Base-by-base conservation (phyloP, 805 yeast genomes). In the Starmerella bombi region DNA sequence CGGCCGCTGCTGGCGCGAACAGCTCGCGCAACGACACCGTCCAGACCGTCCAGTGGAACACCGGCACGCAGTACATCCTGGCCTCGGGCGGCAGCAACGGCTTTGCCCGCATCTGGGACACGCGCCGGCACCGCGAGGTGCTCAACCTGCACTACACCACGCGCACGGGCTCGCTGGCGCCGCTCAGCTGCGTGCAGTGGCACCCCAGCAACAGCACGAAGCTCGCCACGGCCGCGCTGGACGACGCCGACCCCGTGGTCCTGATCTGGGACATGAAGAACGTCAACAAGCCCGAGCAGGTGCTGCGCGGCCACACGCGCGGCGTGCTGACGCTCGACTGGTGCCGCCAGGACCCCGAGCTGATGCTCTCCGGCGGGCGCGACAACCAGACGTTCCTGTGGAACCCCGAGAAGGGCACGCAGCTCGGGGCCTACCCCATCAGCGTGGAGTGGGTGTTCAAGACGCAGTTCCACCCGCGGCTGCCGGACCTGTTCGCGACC, bases 221-320 rank as follows among this genome's bases (percentile, higher is more conserved):
- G 57, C 71, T 91, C 44, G 75, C 81, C 21, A 88, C 97, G 20
- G 94, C 94, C 21, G 77, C 91, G 22, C 85, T 79, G 45, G 72
- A 75, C 43, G 96, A 86, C 59, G 36, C 41, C 22, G 55, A 51
- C 38, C 94, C 98, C 10, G 70, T 80, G 25, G 75, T 91, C 40
- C 63, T 84, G 49, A 68, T 88, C 14, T 91, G 98, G 98, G 96
- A 91, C 64, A 70, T 91, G 57, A 75, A 96, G 61, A 88, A 91
- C 58, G 76, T 94, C 22, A 79, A 80, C 54, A 83, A 80, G n/a
- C 99, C 99, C 7, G 85, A 83, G 56, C 64, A 63, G 43, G 65
- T 80, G 27, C 60, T 86, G 53, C 62, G 58, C 22, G 95, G 96
- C 41, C 97, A 88, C 59, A 71, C 74, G 36, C 80, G 80, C 61